These are phyloP conservation scores for Chara braunii DNA, from an alignment of 139 green algal genomes.

Conservation along the genomic window DNA sequence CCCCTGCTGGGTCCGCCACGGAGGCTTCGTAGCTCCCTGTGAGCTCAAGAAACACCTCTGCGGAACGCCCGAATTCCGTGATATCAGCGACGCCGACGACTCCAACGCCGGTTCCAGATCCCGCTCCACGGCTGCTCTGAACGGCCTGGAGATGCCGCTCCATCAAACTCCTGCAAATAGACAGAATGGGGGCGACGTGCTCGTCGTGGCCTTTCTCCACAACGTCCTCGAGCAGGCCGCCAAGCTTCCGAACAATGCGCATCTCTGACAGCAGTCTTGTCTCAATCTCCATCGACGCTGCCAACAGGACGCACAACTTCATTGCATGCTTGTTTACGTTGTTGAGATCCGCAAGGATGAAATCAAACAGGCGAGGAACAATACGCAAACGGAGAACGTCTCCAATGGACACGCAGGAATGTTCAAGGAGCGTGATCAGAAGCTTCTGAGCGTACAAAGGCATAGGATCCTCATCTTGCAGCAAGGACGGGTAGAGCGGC, in stretches of 20 bases:
- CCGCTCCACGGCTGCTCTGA: neutral
- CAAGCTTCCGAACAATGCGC: constrained; percentile 40
- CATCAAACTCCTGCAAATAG: constrained; percentile 8
- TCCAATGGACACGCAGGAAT: neutral
- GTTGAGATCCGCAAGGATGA: constrained; percentile 74
- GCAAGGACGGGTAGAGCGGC: constrained; percentile 65
- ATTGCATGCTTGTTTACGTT: constrained; percentile 91
- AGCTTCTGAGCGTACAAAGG: constrained; percentile 86
- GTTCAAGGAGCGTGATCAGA: constrained; percentile 46
- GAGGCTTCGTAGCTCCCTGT: constrained; percentile 1
- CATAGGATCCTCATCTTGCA: constrained; percentile 74
- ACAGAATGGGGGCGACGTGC: constrained; percentile 23
- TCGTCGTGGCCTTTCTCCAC: constrained; percentile 15
- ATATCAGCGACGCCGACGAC: constrained; percentile 15
- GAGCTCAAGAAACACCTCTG: constrained; percentile 14
- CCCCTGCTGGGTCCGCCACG: constrained; percentile 8
- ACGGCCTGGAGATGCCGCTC: constrained; percentile 9
- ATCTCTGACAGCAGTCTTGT: constrained; percentile 25
- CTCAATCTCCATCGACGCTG: constrained; percentile 36
- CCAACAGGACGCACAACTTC: constrained; percentile 64
- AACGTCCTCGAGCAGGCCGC: constrained; percentile 22
- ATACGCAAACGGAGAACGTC: constrained; percentile 55
- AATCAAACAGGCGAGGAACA: constrained; percentile 68
- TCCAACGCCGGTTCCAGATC: neutral
- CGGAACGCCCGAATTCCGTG: neutral